These are phyloP conservation scores for Leishmania martiniquensis DNA, from an alignment of 208 protist genomes.

Conservation along the genomic window DNA sequence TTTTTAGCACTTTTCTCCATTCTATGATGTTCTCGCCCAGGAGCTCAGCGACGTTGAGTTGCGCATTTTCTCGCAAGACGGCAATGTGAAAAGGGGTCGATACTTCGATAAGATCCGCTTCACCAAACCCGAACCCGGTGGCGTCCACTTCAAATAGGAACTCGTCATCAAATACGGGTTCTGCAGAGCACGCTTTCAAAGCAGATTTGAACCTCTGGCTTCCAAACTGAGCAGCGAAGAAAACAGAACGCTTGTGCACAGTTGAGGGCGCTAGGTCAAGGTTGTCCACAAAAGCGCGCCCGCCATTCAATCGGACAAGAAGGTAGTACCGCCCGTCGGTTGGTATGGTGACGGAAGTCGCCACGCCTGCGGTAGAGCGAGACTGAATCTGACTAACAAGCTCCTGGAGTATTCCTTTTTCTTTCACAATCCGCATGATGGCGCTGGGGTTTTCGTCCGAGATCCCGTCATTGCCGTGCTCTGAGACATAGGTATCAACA, in stretches of 20 bases:
- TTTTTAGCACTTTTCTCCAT: constrained; percentile 91
- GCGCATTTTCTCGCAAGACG: constrained; percentile 70
- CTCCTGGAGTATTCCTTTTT: constrained; percentile 86
- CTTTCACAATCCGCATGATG: constrained; percentile 84
- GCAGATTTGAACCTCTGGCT: constrained; percentile 77
- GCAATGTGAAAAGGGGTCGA: constrained; percentile 87
- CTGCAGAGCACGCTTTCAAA: constrained; percentile 38
- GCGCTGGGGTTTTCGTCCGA: constrained; percentile 48
- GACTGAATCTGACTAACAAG: constrained; percentile 56
- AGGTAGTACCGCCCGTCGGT: constrained; percentile 69
- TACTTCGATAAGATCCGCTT: constrained; percentile 75
- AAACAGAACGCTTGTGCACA: constrained; percentile 48
- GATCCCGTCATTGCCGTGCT: constrained; percentile 48
- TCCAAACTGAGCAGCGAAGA: constrained; percentile 87
- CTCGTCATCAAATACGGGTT: constrained; percentile 88
- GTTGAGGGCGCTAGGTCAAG: constrained; percentile 53
- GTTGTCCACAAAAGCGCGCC: constrained; percentile 93
- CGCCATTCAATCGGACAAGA: constrained; percentile 75
- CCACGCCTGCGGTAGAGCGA: constrained; percentile 17
- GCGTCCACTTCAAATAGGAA: constrained; percentile 91
- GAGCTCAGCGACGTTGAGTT: constrained; percentile 57
- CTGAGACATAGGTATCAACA: constrained; percentile 81
- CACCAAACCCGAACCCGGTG: constrained; percentile 60
- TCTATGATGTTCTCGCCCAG: constrained; percentile 92
- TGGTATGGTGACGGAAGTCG: constrained; percentile 15